Evolutionary conservation across 345 rosid species (phyloP).

Genomic region (Aquilaria sinensis): DNA sequence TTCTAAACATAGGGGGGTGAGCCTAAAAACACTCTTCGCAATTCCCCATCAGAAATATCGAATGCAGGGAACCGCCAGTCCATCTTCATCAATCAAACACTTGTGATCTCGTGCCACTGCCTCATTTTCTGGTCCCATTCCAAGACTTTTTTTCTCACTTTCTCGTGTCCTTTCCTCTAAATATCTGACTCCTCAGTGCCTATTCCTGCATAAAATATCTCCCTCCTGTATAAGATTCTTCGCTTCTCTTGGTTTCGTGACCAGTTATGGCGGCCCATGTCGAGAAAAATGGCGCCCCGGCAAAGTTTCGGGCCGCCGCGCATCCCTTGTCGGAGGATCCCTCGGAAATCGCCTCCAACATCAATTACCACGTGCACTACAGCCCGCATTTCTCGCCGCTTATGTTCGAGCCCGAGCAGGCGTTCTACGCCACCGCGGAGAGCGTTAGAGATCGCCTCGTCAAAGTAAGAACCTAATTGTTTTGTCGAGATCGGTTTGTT

Average conservation of each 20-base stretch:
- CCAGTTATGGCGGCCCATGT: slow-evolving; percentile 27
- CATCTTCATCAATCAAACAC: neutral
- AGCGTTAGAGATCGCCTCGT: slow-evolving; percentile 92
- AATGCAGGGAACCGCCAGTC: neutral
- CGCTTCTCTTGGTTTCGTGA: too few relatives aligned
- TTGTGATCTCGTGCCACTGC: neutral
- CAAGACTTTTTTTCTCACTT: neutral
- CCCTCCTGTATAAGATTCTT: neutral
- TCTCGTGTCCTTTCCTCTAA: neutral
- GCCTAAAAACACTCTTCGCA: neutral
- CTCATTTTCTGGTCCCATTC: neutral
- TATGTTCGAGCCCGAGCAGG: slow-evolving; percentile 87
- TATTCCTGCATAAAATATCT: slow-evolving; percentile 7
- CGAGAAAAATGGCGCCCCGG: slow-evolving; percentile 29
- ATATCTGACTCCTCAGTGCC: neutral
- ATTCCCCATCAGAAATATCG: neutral
- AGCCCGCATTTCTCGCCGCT: slow-evolving; percentile 94
- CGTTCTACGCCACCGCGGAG: slow-evolving; percentile 75
- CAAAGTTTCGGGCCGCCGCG: slow-evolving; percentile 46
- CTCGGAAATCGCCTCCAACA: slow-evolving; percentile 64
- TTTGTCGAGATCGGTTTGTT: neutral
- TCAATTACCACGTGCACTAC: slow-evolving; percentile 67
- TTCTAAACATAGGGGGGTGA: too few relatives aligned
- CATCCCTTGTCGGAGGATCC: slow-evolving; percentile 55
- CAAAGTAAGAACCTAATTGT: slow-evolving; percentile 30